Conservation (phyloP, 2,329 filamentous ascomycete genomes). For the Colletotrichum plurivorum region DNA sequence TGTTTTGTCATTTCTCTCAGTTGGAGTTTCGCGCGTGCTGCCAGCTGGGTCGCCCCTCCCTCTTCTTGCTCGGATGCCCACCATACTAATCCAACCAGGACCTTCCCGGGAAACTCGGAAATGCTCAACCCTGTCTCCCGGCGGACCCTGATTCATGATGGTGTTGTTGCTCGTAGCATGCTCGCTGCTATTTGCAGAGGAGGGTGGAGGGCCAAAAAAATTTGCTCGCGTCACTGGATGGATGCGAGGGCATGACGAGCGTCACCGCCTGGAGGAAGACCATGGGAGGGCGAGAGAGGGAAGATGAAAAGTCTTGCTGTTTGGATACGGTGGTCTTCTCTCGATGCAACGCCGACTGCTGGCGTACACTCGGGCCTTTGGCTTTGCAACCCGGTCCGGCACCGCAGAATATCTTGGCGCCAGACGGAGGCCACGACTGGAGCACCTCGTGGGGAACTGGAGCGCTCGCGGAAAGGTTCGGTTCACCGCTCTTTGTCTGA, state of each 20-base stretch:
- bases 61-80: background rate
- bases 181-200: background rate
- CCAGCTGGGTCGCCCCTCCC: background rate
- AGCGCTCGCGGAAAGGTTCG: no score
- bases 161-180: background rate
- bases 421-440: background rate
- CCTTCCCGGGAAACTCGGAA: background rate
- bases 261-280: background rate
- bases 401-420: background rate
- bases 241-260: conserved; percentile 1
- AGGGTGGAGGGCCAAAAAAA: background rate
- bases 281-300: background rate
- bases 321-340: no score
- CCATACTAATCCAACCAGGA: background rate
- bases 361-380: background rate
- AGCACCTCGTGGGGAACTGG: no score
- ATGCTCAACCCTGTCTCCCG: background rate
- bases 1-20: conserved; percentile 13
- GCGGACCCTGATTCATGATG: conserved; percentile 1
- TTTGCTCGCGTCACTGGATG: background rate
- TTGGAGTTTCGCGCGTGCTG: background rate
- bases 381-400: background rate
- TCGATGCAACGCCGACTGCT: no score
- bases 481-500: background rate
- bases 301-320: background rate